Conservation (phyloP, 495 filamentous ascomycete species). For the Penicillium diatomitis region DNA sequence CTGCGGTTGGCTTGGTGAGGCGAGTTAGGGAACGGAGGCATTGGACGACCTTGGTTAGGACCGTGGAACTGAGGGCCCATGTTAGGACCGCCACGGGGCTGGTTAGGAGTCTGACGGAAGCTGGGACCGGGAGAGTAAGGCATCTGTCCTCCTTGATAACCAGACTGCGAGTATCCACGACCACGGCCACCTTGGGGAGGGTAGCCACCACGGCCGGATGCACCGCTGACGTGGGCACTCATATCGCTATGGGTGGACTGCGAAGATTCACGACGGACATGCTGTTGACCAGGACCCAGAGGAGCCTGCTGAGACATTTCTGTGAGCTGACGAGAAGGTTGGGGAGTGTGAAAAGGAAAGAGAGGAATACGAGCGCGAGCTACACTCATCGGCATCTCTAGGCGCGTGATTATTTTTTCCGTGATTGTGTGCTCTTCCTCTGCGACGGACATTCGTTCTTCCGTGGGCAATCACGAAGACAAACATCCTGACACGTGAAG, state of each 20-base stretch:
- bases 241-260: slow-evolving; percentile 72
- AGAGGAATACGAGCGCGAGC: neutral
- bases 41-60: slow-evolving; percentile 42
- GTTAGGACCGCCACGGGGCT: slow-evolving; percentile 51
- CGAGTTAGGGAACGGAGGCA: slow-evolving; percentile 54
- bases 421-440: no score
- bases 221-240: slow-evolving; percentile 47
- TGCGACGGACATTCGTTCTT: no score
- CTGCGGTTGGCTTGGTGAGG: slow-evolving; percentile 61
- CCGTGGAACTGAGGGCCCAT: slow-evolving; percentile 59
- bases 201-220: slow-evolving; percentile 45
- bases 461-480: slow-evolving; percentile 2
- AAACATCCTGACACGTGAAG: neutral
- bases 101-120: slow-evolving; percentile 51
- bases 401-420: neutral
- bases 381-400: slow-evolving; percentile 7
- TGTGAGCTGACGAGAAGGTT: slow-evolving; percentile 21
- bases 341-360: slow-evolving; percentile 1
- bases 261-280: slow-evolving; percentile 74
- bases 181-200: slow-evolving; percentile 55
- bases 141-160: slow-evolving; percentile 53
- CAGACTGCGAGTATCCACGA: slow-evolving; percentile 52
- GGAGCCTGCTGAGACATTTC: slow-evolving; percentile 52
- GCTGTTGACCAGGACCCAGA: slow-evolving; percentile 55
- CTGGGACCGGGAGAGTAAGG: slow-evolving; percentile 55